phyloP scores from a whole-genome alignment of 208 protist species.

The Wallacemonas sp. region DNA sequence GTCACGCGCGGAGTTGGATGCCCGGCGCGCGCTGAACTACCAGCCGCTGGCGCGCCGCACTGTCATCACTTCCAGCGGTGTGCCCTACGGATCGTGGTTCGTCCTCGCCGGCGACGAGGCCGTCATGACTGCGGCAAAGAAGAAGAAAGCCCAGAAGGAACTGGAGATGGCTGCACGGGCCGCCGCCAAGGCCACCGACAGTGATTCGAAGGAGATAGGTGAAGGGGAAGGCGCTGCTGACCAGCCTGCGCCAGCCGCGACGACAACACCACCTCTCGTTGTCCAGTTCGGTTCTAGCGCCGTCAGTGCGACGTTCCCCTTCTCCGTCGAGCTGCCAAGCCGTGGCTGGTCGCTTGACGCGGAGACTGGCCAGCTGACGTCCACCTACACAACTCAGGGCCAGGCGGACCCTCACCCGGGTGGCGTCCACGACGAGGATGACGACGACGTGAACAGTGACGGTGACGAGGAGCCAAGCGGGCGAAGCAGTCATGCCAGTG shows the following conservation, averaged over 20 bases:
- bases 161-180: background rate
- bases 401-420: background rate
- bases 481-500: no score
- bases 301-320: slow-evolving; percentile 37
- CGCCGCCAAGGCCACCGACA: background rate
- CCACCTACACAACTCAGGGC: background rate
- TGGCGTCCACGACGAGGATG: no score
- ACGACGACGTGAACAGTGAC: no score
- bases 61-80: slow-evolving; percentile 49
- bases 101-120: slow-evolving; percentile 23
- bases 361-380: background rate
- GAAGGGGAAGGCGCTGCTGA: no score
- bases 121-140: slow-evolving; percentile 10
- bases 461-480: no score
- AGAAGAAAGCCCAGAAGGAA: background rate
- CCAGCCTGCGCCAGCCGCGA: no score
- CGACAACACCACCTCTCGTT: background rate
- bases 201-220: no score
- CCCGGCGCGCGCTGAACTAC: slow-evolving; percentile 52
- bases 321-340: slow-evolving; percentile 71
- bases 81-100: slow-evolving; percentile 69
- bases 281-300: background rate
- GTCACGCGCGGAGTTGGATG: slow-evolving; percentile 47
- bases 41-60: slow-evolving; percentile 41
- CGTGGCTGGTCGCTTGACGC: slow-evolving; percentile 49